A percentile compares a stretch with the other conserved stretches of the same genome.
These are phyloP conservation scores for Babesia ovis DNA, from an alignment of 169 alveolate species.

Conservation along the genomic window DNA sequence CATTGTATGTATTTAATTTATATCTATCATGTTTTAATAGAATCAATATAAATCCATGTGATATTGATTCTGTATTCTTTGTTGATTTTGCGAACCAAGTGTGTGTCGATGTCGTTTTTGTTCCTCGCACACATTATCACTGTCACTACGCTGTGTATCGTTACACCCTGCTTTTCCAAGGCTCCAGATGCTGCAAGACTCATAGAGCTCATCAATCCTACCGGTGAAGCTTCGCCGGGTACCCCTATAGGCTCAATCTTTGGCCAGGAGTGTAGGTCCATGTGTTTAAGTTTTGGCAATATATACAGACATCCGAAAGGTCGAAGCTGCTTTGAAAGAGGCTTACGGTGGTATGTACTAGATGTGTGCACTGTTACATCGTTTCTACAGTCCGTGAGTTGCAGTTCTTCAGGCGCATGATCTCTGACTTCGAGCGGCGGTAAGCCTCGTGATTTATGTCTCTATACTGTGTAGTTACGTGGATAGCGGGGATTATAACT, in stretches of 20 bases:
- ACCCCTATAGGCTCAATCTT: constrained; percentile 2
- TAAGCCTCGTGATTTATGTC: too few species aligned
- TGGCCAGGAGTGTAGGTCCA: constrained; percentile 26
- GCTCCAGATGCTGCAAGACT: background rate
- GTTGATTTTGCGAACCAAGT: background rate
- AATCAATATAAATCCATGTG: too few species aligned
- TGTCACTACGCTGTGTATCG: background rate
- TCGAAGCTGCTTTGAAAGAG: constrained; percentile 35
- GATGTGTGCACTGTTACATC: background rate
- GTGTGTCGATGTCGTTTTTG: constrained; percentile 14
- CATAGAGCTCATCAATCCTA: background rate
- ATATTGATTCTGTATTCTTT: background rate
- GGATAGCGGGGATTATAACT: too few species aligned
- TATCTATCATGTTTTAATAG: too few species aligned
- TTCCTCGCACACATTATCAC: background rate
- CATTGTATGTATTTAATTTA: background rate
- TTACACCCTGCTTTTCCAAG: background rate
- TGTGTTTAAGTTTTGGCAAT: background rate
- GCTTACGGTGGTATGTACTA: constrained; percentile 61
- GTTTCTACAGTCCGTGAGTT: constrained; percentile 44
- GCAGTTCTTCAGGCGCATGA: constrained; percentile 57
- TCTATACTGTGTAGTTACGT: constrained; percentile 3
- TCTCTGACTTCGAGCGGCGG: constrained; percentile 43
- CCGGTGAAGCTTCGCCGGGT: background rate
- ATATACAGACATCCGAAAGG: constrained; percentile 36